A percentile compares a stretch with the other conserved stretches of the same genome.
These are phyloP conservation scores for Amphicarpaea edgeworthii DNA, from an alignment of 306 rosid species.

Conservation along the genomic window DNA sequence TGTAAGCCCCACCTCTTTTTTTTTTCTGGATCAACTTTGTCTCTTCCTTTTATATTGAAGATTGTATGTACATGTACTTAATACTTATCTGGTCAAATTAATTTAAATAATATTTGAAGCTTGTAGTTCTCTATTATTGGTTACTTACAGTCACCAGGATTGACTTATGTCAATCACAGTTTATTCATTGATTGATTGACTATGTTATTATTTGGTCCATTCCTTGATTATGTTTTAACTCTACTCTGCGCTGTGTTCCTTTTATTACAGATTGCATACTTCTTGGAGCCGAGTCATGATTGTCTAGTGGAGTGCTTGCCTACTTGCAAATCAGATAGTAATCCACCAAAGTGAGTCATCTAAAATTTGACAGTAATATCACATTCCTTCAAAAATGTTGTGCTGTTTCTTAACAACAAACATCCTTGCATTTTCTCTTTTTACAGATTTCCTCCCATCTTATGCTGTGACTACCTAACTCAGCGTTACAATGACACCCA, in stretches of 20 bases:
- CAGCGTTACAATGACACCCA: constrained; percentile 84
- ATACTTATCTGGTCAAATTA: neutral
- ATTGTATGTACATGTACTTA: neutral
- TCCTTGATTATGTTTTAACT: constrained; percentile 27
- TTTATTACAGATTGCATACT: constrained; percentile 76
- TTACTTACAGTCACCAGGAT: constrained; percentile 1
- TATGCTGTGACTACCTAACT: constrained; percentile 63
- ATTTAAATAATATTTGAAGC: constrained; percentile 5
- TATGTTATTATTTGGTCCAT: neutral
- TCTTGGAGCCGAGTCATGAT: constrained; percentile 82
- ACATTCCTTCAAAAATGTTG: constrained; percentile 2
- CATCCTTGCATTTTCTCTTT: neutral
- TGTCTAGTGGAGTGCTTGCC: constrained; percentile 91
- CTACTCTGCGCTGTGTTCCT: constrained; percentile 34
- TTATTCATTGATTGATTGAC: neutral
- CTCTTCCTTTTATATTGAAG: neutral
- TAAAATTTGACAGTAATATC: constrained; percentile 22
- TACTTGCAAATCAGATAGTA: constrained; percentile 79
- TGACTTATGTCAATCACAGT: neutral
- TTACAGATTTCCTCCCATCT: constrained; percentile 79
- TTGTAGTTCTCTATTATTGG: neutral
- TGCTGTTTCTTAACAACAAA: neutral
- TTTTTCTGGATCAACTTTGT: constrained; percentile 8
- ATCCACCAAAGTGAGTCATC: constrained; percentile 84
- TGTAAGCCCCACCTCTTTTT: constrained; percentile 54